Conservation (phyloP, 169 alveolate species). For the Cryptosporidium viatorum region DNA sequence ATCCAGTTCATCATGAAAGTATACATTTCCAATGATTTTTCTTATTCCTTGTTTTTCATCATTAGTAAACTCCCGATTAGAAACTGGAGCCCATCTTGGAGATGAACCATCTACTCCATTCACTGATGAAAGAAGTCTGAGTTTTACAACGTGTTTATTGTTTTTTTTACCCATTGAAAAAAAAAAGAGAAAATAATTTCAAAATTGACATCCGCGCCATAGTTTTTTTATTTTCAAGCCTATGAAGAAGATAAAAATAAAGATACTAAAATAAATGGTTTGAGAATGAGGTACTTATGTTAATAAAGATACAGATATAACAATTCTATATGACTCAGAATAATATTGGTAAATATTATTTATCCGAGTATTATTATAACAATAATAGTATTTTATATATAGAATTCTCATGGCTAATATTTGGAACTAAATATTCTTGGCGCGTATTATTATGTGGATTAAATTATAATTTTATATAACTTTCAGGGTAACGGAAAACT, state of each 20-base stretch:
- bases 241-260: background rate
- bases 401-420: background rate
- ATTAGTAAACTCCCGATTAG: conserved; percentile 33
- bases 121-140: conserved; percentile 3
- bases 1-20: conserved; percentile 34
- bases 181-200: conserved; percentile 7
- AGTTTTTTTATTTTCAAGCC: background rate
- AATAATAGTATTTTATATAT: background rate
- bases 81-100: conserved; percentile 15
- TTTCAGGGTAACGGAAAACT: conserved; percentile 26
- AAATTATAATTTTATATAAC: conserved; percentile 3
- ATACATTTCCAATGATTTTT: conserved; percentile 42
- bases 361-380: background rate
- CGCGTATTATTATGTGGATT: conserved; percentile 41
- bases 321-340: background rate
- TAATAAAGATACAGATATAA: background rate
- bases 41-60: conserved; percentile 30
- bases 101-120: background rate
- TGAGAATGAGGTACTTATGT: background rate
- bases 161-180: conserved; percentile 23
- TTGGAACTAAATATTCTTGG: conserved; percentile 21
- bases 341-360: no score
- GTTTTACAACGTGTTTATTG: conserved; percentile 31
- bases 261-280: background rate
- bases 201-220: conserved; percentile 29